These are phyloP conservation scores for Nakaseomyces glabratus DNA, from an alignment of 1,139 yeast species.

Conservation along the genomic window DNA sequence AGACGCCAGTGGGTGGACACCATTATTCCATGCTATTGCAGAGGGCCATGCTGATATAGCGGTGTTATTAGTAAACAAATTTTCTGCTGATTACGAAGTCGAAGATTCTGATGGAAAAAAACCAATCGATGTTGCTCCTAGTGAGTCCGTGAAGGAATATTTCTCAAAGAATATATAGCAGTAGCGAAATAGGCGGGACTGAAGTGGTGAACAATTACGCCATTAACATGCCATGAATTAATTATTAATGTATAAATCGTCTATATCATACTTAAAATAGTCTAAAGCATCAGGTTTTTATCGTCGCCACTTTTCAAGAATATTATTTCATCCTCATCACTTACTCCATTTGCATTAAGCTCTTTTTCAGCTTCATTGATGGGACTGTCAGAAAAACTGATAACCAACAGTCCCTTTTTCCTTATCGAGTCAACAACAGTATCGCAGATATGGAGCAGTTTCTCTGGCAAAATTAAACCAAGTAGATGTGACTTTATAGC, in stretches of 20 bases:
- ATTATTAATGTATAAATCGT: slow-evolving; percentile 3
- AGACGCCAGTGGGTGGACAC: slow-evolving; percentile 74
- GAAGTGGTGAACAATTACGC: too few relatives aligned
- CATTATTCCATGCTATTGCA: slow-evolving; percentile 82
- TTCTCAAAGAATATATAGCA: slow-evolving; percentile 27
- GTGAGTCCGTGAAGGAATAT: slow-evolving; percentile 45
- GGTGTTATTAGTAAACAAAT: slow-evolving; percentile 41
- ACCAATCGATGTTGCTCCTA: slow-evolving; percentile 54
- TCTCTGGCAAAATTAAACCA: slow-evolving; percentile 72
- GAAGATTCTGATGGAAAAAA: slow-evolving; percentile 46
- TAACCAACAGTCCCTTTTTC: slow-evolving; percentile 72
- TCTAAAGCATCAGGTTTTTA: too few relatives aligned
- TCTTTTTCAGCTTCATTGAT: slow-evolving; percentile 25
- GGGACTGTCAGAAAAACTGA: slow-evolving; percentile 36
- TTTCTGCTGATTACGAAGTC: slow-evolving; percentile 56
- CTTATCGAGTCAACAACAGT: slow-evolving; percentile 67
- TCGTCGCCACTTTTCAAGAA: too few relatives aligned
- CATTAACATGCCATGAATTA: too few relatives aligned
- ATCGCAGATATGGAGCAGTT: slow-evolving; percentile 64
- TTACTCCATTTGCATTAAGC: slow-evolving; percentile 61
- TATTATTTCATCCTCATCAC: slow-evolving; percentile 55
- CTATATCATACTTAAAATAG: slow-evolving; percentile 4
- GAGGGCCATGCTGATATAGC: slow-evolving; percentile 87
- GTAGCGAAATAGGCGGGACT: too few relatives aligned
- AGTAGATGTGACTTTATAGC: slow-evolving; percentile 75